Evolutionary conservation across 2,329 filamentous ascomycete species (phyloP).

Genomic region (Verticillium albo-atrum): DNA sequence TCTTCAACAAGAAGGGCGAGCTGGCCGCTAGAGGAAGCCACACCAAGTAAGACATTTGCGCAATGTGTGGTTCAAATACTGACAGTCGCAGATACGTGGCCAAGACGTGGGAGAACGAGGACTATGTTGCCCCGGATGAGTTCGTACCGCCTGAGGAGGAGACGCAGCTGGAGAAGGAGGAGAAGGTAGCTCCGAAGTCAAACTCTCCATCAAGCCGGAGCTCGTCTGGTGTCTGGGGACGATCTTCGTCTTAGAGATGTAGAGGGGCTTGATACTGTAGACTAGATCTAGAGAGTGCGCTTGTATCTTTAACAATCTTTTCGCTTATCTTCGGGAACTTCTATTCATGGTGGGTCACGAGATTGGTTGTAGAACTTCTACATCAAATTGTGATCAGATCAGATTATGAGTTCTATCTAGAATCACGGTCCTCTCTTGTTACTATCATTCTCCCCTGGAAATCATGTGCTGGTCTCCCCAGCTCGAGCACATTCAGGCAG

Average conservation of each 20-base stretch:
- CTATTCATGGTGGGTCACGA: too few relatives aligned
- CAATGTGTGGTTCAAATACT: background rate
- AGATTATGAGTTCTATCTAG: too few relatives aligned
- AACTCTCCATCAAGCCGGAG: background rate
- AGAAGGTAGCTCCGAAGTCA: background rate
- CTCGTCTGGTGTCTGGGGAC: background rate
- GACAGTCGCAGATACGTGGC: slow-evolving; percentile 32
- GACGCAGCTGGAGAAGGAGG: slow-evolving; percentile 9
- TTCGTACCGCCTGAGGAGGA: slow-evolving; percentile 27
- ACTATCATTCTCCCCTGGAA: background rate
- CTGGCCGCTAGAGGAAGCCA: slow-evolving; percentile 60
- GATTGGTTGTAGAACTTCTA: too few relatives aligned
- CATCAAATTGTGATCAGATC: too few relatives aligned
- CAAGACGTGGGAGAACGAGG: slow-evolving; percentile 29
- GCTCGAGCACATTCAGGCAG: background rate
- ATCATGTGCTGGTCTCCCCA: too few relatives aligned
- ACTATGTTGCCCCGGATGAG: slow-evolving; percentile 29
- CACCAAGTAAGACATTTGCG: slow-evolving; percentile 48
- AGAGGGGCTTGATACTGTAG: too few relatives aligned
- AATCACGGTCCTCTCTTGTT: background rate
- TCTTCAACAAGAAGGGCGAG: slow-evolving; percentile 54
- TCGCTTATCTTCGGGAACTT: too few relatives aligned
- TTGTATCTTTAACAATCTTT: too few relatives aligned
- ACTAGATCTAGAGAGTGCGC: too few relatives aligned
- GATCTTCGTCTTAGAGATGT: background rate